Conservation (phyloP, 2,329 filamentous ascomycete species). For the Phialocephala sp. region DNA sequence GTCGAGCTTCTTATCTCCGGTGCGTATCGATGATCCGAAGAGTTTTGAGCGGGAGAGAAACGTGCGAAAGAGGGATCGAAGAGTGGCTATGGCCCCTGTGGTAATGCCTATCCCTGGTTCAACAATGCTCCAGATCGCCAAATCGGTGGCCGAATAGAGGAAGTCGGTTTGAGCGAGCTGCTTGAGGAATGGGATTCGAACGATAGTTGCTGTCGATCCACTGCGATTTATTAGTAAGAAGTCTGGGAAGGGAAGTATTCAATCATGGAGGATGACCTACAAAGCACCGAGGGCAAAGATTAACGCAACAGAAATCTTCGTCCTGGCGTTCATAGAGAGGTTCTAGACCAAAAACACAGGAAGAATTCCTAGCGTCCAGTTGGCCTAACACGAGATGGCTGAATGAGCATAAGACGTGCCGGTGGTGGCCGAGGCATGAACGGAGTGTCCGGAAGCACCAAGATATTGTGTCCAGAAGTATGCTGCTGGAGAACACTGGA, state of each 20-base stretch:
- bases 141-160: conserved; percentile 15
- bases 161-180: conserved; percentile 24
- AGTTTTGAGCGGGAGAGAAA: conserved; percentile 31
- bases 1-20: not conserved
- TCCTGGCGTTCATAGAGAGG: conserved; percentile 46
- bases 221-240: conserved; percentile 23
- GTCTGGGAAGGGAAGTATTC: not conserved
- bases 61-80: conserved; percentile 36
- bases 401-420: conserved; percentile 47
- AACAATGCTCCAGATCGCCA: conserved; percentile 21
- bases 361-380: conserved; percentile 48
- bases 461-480: conserved; percentile 47
- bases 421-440: conserved; percentile 36
- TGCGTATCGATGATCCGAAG: conserved; percentile 19
- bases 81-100: conserved; percentile 34
- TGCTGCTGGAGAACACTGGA: conserved; percentile 45
- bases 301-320: conserved; percentile 45
- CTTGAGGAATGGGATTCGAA: conserved; percentile 38
- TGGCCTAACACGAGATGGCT: conserved; percentile 45
- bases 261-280: conserved; percentile 39
- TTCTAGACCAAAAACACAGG: conserved; percentile 49
- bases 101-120: conserved; percentile 38
- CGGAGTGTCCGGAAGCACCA: conserved; percentile 40
- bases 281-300: conserved; percentile 44
- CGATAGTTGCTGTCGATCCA: conserved; percentile 39